phyloP scores from a whole-genome alignment of 2,329 filamentous ascomycete genomes.

The Nemania abortiva region DNA sequence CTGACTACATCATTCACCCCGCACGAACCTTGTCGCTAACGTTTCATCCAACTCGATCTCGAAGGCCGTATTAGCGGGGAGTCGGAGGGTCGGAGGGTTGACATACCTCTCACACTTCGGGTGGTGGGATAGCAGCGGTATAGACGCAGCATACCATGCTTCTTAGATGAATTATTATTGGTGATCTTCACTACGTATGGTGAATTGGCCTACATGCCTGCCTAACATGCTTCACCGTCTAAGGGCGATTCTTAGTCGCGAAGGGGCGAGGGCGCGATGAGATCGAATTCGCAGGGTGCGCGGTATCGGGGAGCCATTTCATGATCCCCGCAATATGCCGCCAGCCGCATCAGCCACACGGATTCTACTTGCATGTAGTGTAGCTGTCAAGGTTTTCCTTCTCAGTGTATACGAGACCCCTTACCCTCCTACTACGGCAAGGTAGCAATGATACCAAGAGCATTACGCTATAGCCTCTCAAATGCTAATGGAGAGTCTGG shows the following conservation, averaged over 20 bases:
- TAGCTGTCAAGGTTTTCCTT: background rate
- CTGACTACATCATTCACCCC: conserved; percentile 2
- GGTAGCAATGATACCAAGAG: background rate
- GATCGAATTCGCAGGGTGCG: background rate
- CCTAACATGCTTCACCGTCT: background rate
- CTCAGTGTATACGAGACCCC: background rate
- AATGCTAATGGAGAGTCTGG: background rate
- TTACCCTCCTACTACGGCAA: background rate
- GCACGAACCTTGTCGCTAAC: background rate
- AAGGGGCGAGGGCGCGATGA: conserved; percentile 24
- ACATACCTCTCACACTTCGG: conserved; percentile 1
- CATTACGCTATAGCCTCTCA: background rate
- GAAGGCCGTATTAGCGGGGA: background rate
- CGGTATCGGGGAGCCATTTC: background rate
- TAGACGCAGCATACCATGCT: background rate
- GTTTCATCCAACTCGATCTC: background rate
- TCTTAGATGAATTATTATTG: background rate
- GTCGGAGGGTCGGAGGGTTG: conserved; percentile 28
- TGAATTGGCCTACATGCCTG: background rate
- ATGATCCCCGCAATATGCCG: background rate
- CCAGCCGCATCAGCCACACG: background rate
- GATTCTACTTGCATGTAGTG: background rate
- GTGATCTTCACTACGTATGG: background rate
- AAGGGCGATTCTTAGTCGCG: background rate
- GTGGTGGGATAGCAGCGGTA: background rate